Percentiles rank a stretch among this genome's conserved stretches.
Conservation (phyloP, 2,329 filamentous ascomycete genomes). For the Calonectria multiphialidica region DNA sequence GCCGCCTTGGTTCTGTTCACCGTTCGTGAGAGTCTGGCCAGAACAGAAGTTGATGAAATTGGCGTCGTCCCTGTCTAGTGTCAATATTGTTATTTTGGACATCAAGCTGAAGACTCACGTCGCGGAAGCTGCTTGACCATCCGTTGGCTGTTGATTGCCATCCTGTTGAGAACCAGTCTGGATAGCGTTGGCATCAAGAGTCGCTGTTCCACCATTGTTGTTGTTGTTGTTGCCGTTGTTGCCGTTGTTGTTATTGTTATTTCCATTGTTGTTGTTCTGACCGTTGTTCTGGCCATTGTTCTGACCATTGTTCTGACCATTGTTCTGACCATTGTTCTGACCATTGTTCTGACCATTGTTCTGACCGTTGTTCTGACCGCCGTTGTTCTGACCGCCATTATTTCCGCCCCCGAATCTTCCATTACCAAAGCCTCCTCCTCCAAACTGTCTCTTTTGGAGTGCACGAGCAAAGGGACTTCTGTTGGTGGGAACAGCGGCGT, state of each 20-base stretch:
- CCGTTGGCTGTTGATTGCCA: constrained; percentile 58
- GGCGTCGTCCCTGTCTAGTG: constrained; percentile 60
- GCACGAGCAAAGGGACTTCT: constrained; percentile 51
- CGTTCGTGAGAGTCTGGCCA: constrained; percentile 69
- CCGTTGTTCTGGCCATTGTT: constrained; percentile 40
- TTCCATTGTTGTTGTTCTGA: constrained; percentile 34
- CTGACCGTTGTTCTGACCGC: constrained; percentile 29
- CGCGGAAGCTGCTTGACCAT: constrained; percentile 63
- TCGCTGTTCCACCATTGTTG: constrained; percentile 47
- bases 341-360: constrained; percentile 31
- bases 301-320: constrained; percentile 1
- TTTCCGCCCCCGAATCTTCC: constrained; percentile 31
- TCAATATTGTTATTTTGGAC: constrained; percentile 17
- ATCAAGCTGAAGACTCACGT: constrained; percentile 55
- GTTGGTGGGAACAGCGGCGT: constrained; percentile 58
- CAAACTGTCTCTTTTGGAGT: constrained; percentile 57
- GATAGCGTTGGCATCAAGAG: constrained; percentile 56
- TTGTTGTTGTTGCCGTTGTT: constrained; percentile 38
- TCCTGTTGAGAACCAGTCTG: constrained; percentile 64
- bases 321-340: constrained; percentile 30
- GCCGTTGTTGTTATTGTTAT: constrained; percentile 30
- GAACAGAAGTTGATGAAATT: constrained; percentile 76
- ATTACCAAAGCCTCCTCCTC: constrained; percentile 27
- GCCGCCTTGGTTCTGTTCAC: constrained; percentile 66
- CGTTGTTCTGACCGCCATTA: constrained; percentile 35